Evolutionary conservation across 345 rosid species (phyloP), one percentile per base, ranked within the genome.

Genomic region (Ailanthus altissimus): DNA sequence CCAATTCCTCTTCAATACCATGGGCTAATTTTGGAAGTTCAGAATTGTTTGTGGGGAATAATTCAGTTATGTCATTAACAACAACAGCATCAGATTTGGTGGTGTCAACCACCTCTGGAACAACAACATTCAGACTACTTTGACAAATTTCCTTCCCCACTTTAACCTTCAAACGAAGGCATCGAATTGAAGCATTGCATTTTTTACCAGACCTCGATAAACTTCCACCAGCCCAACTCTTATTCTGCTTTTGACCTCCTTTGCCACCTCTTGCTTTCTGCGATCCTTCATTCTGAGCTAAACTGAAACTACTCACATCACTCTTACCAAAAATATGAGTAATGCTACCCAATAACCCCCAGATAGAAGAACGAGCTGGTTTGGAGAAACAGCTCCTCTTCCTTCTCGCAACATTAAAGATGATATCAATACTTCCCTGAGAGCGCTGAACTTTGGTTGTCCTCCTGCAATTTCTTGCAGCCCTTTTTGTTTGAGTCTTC

Each of bases 101-200:
- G 56, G 75, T 79, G 74, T 77, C 86, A 78, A 79, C 83, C 67
- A 80, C 83, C 80, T 86, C 77, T 15, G 87, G 81, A 51, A 86
- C 85, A 63, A 67, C 65, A 74, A 75, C 57, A 61, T 84, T 83
- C 67, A 80, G 51, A 81, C 82, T 82, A 73, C 67, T 83, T 56
- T 80, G 84, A 82, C 82, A 75, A 81, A 77, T 74, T 70, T 80
- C 85, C 28, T 90, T 91, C 69, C 99, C 97, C 84, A 93, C 75
- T 83, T 88, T 96, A 75, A 96, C 88, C 89, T 85, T 93, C 83
- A 96, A 82, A 50, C 97, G 94, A 58, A 96, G 87, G 82, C 90
- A 78, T 72, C 76, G 80, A 58, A 81, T 84, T 79, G 85, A 78
- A 83, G 85, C 73, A 81, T 57, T 75, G 73, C 32, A 20, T 56